A percentile compares a stretch with the other conserved stretches of the same genome.
Conservation (phyloP, 495 filamentous ascomycete genomes). For the Pyrenopolyporus hunteri region DNA sequence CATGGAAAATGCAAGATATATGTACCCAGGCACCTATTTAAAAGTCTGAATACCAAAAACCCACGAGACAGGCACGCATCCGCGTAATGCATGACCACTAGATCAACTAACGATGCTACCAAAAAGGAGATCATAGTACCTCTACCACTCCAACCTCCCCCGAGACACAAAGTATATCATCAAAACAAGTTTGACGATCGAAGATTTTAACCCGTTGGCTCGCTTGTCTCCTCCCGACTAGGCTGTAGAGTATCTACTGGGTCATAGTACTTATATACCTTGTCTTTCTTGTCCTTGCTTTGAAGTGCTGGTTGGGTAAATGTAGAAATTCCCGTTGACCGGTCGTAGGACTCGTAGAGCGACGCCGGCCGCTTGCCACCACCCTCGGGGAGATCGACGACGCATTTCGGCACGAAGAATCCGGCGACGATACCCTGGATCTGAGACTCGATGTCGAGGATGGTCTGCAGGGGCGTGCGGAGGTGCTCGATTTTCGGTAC, state of each 20-base stretch:
- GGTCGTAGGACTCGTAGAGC: constrained; percentile 58
- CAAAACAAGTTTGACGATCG: background rate
- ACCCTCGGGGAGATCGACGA: constrained; percentile 66
- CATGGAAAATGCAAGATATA: no score
- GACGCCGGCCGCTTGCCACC: constrained; percentile 65
- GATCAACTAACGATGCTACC: background rate
- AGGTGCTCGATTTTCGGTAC: constrained; percentile 62
- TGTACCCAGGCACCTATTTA: no score
- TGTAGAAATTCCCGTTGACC: constrained; percentile 53
- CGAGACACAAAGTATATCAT: background rate
- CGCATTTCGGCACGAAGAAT: constrained; percentile 64
- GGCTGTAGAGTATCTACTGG: constrained; percentile 40
- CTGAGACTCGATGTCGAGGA: constrained; percentile 58
- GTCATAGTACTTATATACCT: constrained; percentile 63
- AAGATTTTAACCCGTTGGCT: background rate
- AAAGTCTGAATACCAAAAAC: background rate
- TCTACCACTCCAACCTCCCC: background rate
- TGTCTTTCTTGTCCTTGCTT: constrained; percentile 50
- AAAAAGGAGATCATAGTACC: background rate
- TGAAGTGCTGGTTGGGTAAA: constrained; percentile 61
- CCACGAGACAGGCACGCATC: background rate
- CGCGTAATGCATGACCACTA: background rate
- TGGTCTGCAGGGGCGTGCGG: constrained; percentile 63
- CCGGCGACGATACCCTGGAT: constrained; percentile 64
- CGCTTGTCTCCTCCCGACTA: background rate